A percentile compares a stretch with the other conserved stretches of the same genome.
Evolutionary conservation across 1,284 basidiomycete genomes (phyloP).

Genomic region (Schizophyllum commune): DNA sequence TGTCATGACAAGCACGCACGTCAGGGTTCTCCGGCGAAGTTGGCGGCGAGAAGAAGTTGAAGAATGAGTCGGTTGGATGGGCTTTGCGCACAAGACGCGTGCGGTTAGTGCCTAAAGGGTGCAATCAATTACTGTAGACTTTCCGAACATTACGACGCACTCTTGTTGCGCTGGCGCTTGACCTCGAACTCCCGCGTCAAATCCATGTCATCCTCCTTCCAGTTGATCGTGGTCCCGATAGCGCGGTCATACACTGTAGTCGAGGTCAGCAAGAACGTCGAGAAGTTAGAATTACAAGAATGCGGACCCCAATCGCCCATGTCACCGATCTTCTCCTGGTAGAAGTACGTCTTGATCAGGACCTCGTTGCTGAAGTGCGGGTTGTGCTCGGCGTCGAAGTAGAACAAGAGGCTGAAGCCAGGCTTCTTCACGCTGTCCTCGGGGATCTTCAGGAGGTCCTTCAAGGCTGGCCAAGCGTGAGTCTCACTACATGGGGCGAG

Average conservation of each 20-base stretch:
- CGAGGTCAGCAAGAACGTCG: not conserved
- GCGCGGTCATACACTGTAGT: constrained; percentile 84
- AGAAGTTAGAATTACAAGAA: not conserved
- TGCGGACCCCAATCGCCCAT: constrained; percentile 73
- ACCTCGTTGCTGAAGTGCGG: constrained; percentile 83
- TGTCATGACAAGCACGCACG: constrained; percentile 2
- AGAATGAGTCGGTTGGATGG: constrained; percentile 86
- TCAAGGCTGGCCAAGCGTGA: constrained; percentile 7
- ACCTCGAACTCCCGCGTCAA: constrained; percentile 96
- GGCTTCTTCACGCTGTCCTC: constrained; percentile 59
- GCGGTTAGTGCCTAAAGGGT: constrained; percentile 73
- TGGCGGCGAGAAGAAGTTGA: constrained; percentile 96
- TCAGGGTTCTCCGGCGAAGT: constrained; percentile 62
- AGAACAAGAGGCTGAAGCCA: constrained; percentile 88
- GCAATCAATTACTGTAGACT: not conserved
- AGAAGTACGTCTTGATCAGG: constrained; percentile 92
- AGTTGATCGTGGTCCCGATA: constrained; percentile 85
- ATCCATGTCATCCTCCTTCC: constrained; percentile 94
- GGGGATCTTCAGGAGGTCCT: constrained; percentile 48
- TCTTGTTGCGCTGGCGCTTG: constrained; percentile 99
- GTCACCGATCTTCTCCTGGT: constrained; percentile 92
- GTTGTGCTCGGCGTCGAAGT: constrained; percentile 61
- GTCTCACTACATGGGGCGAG: not conserved
- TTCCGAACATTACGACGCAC: constrained; percentile 38
- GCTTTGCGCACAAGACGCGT: constrained; percentile 89